These are phyloP conservation scores for Agaricus bisporus DNA, from an alignment of 768 basidiomycete species.

Conservation along the genomic window DNA sequence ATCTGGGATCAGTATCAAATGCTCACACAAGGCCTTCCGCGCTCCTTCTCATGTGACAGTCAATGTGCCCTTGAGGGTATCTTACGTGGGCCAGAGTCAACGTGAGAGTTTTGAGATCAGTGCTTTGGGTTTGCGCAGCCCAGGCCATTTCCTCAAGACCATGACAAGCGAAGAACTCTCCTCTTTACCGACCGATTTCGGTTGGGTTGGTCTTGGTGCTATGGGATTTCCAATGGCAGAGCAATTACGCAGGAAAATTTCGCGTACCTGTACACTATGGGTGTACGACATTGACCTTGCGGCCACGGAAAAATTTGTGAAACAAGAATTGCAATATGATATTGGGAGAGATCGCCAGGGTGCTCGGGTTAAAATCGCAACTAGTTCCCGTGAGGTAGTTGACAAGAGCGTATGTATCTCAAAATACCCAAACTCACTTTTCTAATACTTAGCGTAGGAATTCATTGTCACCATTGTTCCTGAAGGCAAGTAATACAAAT, in stretches of 20 bases:
- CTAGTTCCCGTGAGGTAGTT: conserved; percentile 27
- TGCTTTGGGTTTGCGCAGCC: not conserved
- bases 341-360: not conserved
- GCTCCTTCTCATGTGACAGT: not conserved
- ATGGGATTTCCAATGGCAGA: conserved; percentile 41
- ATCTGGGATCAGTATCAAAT: too few relatives aligned
- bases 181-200: conserved; percentile 15
- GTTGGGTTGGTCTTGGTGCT: conserved; percentile 37
- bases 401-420: conserved; percentile 28
- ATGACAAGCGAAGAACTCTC: conserved; percentile 3
- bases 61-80: too few relatives aligned
- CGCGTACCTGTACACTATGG: conserved; percentile 18
- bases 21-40: too few relatives aligned
- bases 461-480: conserved; percentile 36
- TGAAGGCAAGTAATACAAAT: conserved; percentile 21
- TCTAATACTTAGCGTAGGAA: conserved; percentile 19
- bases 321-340: conserved; percentile 12
- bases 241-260: conserved; percentile 26
- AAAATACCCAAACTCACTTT: not conserved
- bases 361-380: conserved; percentile 16
- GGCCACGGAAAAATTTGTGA: conserved; percentile 22
- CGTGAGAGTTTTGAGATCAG: too few relatives aligned
- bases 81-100: too few relatives aligned
- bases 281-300: conserved; percentile 30
- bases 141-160: not conserved